These are phyloP conservation scores for Salix purpurea DNA, from an alignment of 345 rosid genomes.

Conservation along the genomic window DNA sequence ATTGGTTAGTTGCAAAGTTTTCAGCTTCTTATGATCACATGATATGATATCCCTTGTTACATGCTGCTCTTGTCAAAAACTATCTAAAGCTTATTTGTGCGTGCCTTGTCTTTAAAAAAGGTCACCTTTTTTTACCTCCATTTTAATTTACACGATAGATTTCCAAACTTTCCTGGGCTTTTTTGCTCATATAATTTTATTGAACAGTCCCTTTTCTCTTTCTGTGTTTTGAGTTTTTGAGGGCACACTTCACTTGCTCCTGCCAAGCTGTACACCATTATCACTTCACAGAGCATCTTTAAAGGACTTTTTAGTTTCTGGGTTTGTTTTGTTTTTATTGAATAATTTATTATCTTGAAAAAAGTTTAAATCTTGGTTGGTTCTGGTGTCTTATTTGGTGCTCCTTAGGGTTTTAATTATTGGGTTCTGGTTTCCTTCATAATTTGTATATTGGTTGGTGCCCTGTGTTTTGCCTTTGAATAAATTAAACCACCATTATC, in stretches of 20 bases:
- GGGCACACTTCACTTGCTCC: slow-evolving; percentile 6
- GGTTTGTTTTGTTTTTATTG: background rate
- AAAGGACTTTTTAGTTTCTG: background rate
- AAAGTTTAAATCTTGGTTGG: background rate
- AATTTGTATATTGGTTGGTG: slow-evolving; percentile 14
- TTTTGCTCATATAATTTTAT: background rate
- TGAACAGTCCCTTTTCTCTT: slow-evolving; percentile 16
- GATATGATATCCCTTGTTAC: slow-evolving; percentile 11
- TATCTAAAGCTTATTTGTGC: background rate
- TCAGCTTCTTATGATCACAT: slow-evolving; percentile 5
- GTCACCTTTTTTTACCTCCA: slow-evolving; percentile 13
- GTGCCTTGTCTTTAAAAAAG: slow-evolving; percentile 2
- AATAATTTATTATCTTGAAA: slow-evolving; percentile 1
- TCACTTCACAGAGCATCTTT: slow-evolving; percentile 8
- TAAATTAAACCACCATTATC: slow-evolving; percentile 13
- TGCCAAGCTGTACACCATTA: slow-evolving; percentile 34
- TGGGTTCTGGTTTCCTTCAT: background rate
- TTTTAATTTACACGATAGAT: slow-evolving; percentile 10
- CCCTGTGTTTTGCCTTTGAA: slow-evolving; percentile 10
- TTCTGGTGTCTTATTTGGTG: background rate
- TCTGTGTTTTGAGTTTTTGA: slow-evolving; percentile 22
- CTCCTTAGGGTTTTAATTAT: background rate
- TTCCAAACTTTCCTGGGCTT: slow-evolving; percentile 6
- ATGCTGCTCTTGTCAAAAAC: background rate
- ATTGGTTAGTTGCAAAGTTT: slow-evolving; percentile 20